These are phyloP conservation scores for Acanthamoeba castellanii DNA, from an alignment of 208 protist genomes.

Conservation along the genomic window DNA sequence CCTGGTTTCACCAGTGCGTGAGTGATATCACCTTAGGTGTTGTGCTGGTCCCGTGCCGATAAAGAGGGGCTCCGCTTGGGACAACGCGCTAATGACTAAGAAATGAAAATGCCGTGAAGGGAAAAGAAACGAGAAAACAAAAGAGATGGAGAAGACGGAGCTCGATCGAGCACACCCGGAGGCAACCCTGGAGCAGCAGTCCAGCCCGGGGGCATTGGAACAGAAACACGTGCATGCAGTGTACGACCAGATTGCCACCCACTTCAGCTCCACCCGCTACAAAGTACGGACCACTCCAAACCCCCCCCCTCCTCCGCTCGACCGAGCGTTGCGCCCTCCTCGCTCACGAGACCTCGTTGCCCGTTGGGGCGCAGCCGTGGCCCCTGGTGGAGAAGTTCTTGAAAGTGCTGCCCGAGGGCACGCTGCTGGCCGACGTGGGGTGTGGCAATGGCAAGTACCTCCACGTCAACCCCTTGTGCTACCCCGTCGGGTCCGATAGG, in stretches of 20 bases:
- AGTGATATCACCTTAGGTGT: too few relatives aligned
- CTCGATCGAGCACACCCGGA: too few relatives aligned
- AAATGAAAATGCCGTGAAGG: neutral
- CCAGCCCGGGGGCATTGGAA: slow-evolving; percentile 57
- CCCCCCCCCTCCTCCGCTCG: too few relatives aligned
- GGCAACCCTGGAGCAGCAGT: too few relatives aligned
- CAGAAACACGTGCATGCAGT: slow-evolving; percentile 82
- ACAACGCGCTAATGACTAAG: neutral
- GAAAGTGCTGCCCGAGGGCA: slow-evolving; percentile 36
- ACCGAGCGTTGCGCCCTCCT: too few relatives aligned
- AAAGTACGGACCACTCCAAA: too few relatives aligned
- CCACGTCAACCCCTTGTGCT: slow-evolving; percentile 67
- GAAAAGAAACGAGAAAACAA: neutral
- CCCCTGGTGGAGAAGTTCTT: slow-evolving; percentile 82
- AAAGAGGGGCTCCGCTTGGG: neutral
- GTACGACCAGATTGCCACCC: slow-evolving; percentile 85
- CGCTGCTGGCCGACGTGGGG: slow-evolving; percentile 84
- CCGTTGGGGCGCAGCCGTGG: slow-evolving; percentile 71
- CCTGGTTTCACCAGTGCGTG: too few relatives aligned
- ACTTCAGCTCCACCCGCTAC: slow-evolving; percentile 85
- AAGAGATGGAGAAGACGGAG: too few relatives aligned
- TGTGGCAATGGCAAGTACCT: slow-evolving; percentile 89
- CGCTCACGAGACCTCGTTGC: neutral
- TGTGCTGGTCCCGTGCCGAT: too few relatives aligned
- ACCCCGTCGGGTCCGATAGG: slow-evolving; percentile 60